Percentiles rank a stretch among this genome's conserved stretches.
These are phyloP conservation scores for Trametes cingulata DNA, from an alignment of 768 basidiomycete genomes.

Conservation along the genomic window DNA sequence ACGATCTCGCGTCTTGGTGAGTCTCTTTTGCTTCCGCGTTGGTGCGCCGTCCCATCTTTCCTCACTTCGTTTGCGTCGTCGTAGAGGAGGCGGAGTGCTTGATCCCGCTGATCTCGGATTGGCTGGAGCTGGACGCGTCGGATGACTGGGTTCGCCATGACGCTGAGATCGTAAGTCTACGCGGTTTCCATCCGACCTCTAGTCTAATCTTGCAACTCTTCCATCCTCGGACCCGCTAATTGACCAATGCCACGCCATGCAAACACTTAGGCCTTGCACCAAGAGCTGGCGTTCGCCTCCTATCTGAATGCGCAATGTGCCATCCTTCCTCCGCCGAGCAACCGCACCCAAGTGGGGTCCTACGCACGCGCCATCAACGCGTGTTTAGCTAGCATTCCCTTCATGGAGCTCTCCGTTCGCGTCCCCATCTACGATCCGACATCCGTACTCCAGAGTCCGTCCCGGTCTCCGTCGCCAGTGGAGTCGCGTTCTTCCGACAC, in stretches of 20 bases:
- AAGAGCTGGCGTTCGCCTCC: conserved; percentile 90
- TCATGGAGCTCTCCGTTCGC: conserved; percentile 79
- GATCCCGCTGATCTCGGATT: conserved; percentile 83
- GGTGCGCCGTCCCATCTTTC: background rate
- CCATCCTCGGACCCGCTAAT: no score
- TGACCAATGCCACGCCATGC: no score
- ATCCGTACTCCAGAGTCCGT: conserved; percentile 47
- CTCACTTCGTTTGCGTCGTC: background rate
- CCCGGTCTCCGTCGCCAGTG: conserved; percentile 28
- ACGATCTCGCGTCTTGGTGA: conserved; percentile 86
- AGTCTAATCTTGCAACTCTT: background rate
- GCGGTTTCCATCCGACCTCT: no score
- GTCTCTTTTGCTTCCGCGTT: conserved; percentile 32
- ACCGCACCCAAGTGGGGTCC: conserved; percentile 81
- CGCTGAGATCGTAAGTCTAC: conserved; percentile 79
- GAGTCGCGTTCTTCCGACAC: conserved; percentile 6
- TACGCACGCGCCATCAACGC: conserved; percentile 90
- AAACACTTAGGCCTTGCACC: conserved; percentile 72
- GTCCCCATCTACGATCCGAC: conserved; percentile 78
- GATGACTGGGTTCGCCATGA: conserved; percentile 97
- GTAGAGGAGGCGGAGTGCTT: conserved; percentile 75
- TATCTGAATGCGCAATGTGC: conserved; percentile 87
- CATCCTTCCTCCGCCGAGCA: conserved; percentile 86
- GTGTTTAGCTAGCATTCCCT: conserved; percentile 67
- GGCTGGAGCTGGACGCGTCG: conserved; percentile 91